Evolutionary conservation across 2,329 filamentous ascomycete species (phyloP).

Genomic region (Alternaria ethzedia): DNA sequence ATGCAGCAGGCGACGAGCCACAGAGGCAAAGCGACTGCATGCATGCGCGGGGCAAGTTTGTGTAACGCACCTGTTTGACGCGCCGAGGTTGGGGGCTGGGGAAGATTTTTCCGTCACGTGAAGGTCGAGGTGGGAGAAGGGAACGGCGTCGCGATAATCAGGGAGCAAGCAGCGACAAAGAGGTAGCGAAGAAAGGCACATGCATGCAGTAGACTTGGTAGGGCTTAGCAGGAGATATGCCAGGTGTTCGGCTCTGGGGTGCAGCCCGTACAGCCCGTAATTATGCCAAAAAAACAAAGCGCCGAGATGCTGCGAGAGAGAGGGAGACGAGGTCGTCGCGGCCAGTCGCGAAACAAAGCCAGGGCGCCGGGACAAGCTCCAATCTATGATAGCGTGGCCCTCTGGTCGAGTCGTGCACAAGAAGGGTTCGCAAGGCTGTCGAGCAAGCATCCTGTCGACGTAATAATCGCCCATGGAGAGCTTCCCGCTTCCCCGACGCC

Average conservation of each 20-base stretch:
- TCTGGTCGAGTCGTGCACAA: slow-evolving; percentile 18
- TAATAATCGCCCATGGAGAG: not conserved
- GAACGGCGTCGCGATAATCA: not conserved
- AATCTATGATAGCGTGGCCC: slow-evolving; percentile 29
- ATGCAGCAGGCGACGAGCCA: slow-evolving; percentile 21
- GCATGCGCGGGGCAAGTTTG: slow-evolving; percentile 1
- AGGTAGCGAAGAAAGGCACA: slow-evolving; percentile 18
- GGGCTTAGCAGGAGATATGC: slow-evolving; percentile 33
- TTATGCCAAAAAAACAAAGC: slow-evolving; percentile 1
- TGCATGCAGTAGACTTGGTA: slow-evolving; percentile 31
- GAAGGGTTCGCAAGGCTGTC: slow-evolving; percentile 7
- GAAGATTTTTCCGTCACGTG: slow-evolving; percentile 16
- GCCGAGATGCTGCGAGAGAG: slow-evolving; percentile 1
- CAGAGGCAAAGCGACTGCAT: slow-evolving; percentile 19
- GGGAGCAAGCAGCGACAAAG: slow-evolving; percentile 1
- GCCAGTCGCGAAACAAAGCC: slow-evolving; percentile 26
- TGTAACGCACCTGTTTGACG: slow-evolving; percentile 7
- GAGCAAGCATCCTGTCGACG: not conserved
- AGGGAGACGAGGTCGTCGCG: slow-evolving; percentile 25
- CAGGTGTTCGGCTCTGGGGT: slow-evolving; percentile 31
- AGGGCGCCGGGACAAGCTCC: slow-evolving; percentile 27
- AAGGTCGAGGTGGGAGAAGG: slow-evolving; percentile 3
- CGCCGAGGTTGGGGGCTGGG: slow-evolving; percentile 7
- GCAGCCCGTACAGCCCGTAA: slow-evolving; percentile 5
- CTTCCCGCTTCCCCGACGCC: not conserved